Evolutionary conservation across 2,329 filamentous ascomycete species (phyloP).

Genomic region (Thyridium curvatum): DNA sequence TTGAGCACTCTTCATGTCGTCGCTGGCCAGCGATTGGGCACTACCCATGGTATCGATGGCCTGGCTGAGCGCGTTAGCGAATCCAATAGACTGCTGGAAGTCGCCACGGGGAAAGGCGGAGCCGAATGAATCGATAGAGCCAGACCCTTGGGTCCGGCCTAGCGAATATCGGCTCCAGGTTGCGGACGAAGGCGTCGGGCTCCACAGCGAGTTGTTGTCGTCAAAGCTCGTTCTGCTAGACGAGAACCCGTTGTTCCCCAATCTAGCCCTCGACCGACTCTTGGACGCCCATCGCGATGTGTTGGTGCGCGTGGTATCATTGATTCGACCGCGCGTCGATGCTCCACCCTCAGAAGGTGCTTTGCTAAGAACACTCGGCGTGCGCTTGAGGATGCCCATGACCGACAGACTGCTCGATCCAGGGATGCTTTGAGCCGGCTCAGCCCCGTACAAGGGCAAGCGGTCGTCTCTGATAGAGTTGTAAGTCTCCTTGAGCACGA

Average conservation of each 20-base stretch:
- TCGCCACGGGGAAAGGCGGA: constrained; percentile 66
- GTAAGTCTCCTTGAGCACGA: constrained; percentile 89
- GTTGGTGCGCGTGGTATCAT: constrained; percentile 46
- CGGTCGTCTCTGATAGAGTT: constrained; percentile 79
- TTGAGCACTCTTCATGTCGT: constrained; percentile 40
- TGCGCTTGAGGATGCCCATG: constrained; percentile 72
- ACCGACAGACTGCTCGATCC: constrained; percentile 59
- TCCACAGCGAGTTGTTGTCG: constrained; percentile 85
- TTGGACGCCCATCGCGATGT: constrained; percentile 78
- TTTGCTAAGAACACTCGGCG: constrained; percentile 87
- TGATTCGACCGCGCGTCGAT: constrained; percentile 63
- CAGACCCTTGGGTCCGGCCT: constrained; percentile 82
- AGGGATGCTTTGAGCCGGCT: constrained; percentile 32
- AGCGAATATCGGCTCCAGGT: constrained; percentile 94
- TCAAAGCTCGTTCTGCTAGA: constrained; percentile 94
- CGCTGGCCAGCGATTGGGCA: constrained; percentile 31
- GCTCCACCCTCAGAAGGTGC: constrained; percentile 75
- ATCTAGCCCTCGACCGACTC: constrained; percentile 73
- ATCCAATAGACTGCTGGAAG: constrained; percentile 94
- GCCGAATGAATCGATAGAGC: constrained; percentile 86
- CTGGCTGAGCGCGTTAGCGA: constrained; percentile 92
- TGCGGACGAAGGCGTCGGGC: constrained; percentile 75
- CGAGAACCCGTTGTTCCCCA: constrained; percentile 73
- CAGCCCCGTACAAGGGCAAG: constrained; percentile 77
- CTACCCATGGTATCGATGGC: constrained; percentile 67